Conservation (phyloP, 768 basidiomycete genomes). For the Suillus alpinus region DNA sequence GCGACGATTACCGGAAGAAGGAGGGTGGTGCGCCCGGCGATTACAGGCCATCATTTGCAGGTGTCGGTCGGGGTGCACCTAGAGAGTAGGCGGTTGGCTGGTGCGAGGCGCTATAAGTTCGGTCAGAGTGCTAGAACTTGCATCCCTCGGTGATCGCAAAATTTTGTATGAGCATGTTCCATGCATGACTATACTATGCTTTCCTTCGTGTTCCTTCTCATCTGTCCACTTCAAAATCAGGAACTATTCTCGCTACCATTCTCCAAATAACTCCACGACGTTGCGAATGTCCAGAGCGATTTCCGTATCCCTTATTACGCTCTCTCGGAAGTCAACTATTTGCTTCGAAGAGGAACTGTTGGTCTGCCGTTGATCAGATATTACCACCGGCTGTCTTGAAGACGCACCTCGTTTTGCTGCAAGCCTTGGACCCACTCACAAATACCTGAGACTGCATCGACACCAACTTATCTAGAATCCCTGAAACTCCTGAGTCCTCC, state of each 20-base stretch:
- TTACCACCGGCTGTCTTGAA: background rate
- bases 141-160: slow-evolving; percentile 13
- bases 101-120: background rate
- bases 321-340: slow-evolving; percentile 42
- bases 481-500: slow-evolving; percentile 48
- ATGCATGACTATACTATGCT: slow-evolving; percentile 28
- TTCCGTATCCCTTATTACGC: slow-evolving; percentile 16
- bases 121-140: background rate
- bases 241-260: slow-evolving; percentile 6
- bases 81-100: slow-evolving; percentile 45
- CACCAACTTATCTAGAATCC: slow-evolving; percentile 57
- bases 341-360: slow-evolving; percentile 53
- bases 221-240: background rate
- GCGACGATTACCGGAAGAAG: slow-evolving; percentile 88
- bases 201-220: slow-evolving; percentile 3
- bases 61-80: slow-evolving; percentile 86
- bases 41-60: slow-evolving; percentile 85
- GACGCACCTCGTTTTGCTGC: slow-evolving; percentile 45
- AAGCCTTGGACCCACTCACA: slow-evolving; percentile 45
- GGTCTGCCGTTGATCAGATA: background rate
- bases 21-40: slow-evolving; percentile 86
- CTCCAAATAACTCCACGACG: slow-evolving; percentile 45
- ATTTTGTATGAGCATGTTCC: slow-evolving; percentile 26
- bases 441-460: slow-evolving; percentile 48
- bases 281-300: slow-evolving; percentile 29